A percentile compares a stretch with the other conserved stretches of the same genome.
Conservation (phyloP, 352 stramenopile genomes). For the Globisporangium alternatum region DNA sequence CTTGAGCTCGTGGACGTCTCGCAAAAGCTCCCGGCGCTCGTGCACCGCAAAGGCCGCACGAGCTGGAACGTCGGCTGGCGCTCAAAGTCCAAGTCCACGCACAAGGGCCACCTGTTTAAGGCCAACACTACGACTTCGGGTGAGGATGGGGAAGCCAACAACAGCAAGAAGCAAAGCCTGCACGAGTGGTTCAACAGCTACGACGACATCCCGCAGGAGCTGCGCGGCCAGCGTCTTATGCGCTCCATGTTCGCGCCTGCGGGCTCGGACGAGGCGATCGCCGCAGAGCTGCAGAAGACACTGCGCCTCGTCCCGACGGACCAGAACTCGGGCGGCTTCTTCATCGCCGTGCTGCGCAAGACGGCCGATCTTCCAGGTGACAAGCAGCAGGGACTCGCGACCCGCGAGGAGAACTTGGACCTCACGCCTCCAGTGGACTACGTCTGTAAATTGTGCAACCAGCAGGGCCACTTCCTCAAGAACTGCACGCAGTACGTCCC, state of each 20-base stretch:
- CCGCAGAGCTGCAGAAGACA: constrained; percentile 81
- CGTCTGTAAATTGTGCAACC: constrained; percentile 71
- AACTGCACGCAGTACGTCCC: constrained; percentile 59
- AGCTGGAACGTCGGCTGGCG: constrained; percentile 81
- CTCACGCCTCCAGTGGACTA: constrained; percentile 52
- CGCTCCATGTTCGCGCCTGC: constrained; percentile 85
- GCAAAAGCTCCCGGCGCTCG: constrained; percentile 50
- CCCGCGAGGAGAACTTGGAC: constrained; percentile 43
- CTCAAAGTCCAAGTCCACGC: constrained; percentile 83
- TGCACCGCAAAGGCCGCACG: constrained; percentile 45
- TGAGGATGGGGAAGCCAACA: constrained; percentile 1
- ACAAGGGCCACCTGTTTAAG: constrained; percentile 78
- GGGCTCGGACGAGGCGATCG: constrained; percentile 19
- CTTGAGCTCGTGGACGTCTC: constrained; percentile 91
- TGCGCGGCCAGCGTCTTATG: constrained; percentile 61
- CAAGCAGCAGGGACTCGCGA: constrained; percentile 44
- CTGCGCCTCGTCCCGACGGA: constrained; percentile 96
- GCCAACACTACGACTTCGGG: constrained; percentile 8
- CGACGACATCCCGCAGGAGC: constrained; percentile 48
- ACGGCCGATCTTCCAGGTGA: constrained; percentile 50
- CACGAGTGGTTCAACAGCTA: constrained; percentile 81
- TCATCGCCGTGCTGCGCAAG: constrained; percentile 96
- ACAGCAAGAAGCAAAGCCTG: constrained; percentile 20
- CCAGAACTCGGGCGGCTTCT: constrained; percentile 98
- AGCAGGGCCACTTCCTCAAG: constrained; percentile 75